Conservation (phyloP, 1,139 yeast genomes). For the Kodamaea plutei region DNA sequence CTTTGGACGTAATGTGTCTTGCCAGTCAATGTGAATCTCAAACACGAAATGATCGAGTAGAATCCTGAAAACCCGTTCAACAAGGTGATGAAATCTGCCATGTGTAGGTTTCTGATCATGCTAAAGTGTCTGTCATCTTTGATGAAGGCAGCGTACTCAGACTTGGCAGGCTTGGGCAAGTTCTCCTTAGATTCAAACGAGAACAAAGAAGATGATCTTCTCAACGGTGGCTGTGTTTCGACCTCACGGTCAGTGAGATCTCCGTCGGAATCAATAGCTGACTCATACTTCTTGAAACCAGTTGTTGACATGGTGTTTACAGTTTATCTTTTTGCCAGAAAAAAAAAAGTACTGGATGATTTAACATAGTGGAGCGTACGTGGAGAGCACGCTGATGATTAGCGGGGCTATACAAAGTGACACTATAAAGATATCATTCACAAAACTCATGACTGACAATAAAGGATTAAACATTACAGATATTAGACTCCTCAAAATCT, state of each 20-base stretch:
- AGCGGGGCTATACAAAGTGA: too few species aligned
- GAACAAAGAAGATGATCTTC: conserved; percentile 40
- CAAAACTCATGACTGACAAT: too few species aligned
- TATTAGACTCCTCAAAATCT: too few species aligned
- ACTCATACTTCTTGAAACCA: conserved; percentile 23
- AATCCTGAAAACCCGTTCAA: conserved; percentile 89
- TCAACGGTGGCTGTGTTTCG: conserved; percentile 25
- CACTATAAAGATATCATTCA: too few species aligned
- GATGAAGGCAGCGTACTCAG: conserved; percentile 73
- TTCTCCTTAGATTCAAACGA: conserved; percentile 35
- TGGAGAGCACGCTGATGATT: too few species aligned
- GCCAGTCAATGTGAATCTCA: conserved; percentile 71
- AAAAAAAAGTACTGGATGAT: too few species aligned
- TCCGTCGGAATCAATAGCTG: conserved; percentile 37
- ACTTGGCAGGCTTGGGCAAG: conserved; percentile 60
- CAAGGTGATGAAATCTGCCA: conserved; percentile 94
- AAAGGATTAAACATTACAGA: too few species aligned
- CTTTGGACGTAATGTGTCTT: conserved; percentile 72
- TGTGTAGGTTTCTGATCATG: conserved; percentile 73
- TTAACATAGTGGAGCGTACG: too few species aligned
- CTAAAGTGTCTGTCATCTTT: conserved; percentile 77
- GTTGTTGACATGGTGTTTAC: too few species aligned
- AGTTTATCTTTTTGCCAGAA: too few species aligned
- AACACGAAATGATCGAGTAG: conserved; percentile 80
- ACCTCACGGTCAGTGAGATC: conserved; percentile 26